These are phyloP conservation scores for Aspergillus ostianus DNA, from an alignment of 495 filamentous ascomycete genomes.

Conservation along the genomic window DNA sequence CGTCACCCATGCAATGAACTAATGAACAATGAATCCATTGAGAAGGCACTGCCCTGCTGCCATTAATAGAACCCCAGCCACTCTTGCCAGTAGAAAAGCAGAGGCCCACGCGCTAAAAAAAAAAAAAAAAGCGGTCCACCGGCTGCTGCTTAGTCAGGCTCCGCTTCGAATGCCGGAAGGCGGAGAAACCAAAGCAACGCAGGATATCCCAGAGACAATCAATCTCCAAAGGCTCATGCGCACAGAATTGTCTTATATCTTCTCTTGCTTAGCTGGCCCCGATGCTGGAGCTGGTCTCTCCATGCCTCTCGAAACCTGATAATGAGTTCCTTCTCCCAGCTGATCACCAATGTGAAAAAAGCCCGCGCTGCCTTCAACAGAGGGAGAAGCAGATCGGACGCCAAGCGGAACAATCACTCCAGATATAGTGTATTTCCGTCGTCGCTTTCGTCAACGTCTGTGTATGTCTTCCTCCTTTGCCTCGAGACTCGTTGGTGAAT, in stretches of 20 bases:
- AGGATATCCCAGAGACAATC: neutral
- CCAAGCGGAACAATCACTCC: constrained; percentile 22
- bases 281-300: constrained; percentile 30
- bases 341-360: constrained; percentile 33
- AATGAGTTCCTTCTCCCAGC: constrained; percentile 39
- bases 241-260: neutral
- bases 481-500: neutral
- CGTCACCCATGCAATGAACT: no score
- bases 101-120: no score
- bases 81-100: no score
- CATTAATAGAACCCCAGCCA: constrained; percentile 10
- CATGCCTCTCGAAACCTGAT: constrained; percentile 29
- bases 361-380: constrained; percentile 36
- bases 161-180: neutral
- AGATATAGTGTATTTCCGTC: constrained; percentile 22
- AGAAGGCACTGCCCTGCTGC: constrained; percentile 5
- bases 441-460: constrained; percentile 20
- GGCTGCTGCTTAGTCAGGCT: constrained; percentile 9
- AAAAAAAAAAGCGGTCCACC: neutral
- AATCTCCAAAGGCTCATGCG: neutral
- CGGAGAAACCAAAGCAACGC: neutral
- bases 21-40: no score
- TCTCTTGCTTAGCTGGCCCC: constrained; percentile 10
- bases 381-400: constrained; percentile 28
- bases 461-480: constrained; percentile 13